Conservation (phyloP, 768 basidiomycete genomes). For the Tricholoma hemisulphureum region DNA sequence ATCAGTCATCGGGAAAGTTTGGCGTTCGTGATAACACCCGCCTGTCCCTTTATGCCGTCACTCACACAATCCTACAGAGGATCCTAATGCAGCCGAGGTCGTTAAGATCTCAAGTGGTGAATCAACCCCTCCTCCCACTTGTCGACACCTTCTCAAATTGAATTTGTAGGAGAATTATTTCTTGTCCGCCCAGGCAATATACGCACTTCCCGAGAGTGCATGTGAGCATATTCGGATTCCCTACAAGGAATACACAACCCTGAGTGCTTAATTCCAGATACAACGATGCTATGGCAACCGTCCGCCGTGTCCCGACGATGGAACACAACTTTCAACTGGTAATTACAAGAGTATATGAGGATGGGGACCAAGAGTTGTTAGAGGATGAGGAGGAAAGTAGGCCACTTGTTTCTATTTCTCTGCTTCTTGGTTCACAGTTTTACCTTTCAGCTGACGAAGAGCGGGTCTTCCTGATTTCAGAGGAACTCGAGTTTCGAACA, state of each 20-base stretch:
- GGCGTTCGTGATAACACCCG: conserved; percentile 64
- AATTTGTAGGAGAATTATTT: conserved; percentile 73
- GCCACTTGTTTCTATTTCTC: conserved; percentile 20
- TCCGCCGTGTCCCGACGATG: conserved; percentile 75
- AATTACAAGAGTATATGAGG: conserved; percentile 94
- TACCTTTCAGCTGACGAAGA: conserved; percentile 80
- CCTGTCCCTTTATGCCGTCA: conserved; percentile 11
- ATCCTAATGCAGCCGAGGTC: conserved; percentile 92
- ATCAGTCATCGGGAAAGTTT: conserved; percentile 87
- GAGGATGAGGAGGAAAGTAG: conserved; percentile 91
- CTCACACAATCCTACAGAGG: conserved; percentile 55
- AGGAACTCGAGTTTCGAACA: conserved; percentile 83
- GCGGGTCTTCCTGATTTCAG: conserved; percentile 85
- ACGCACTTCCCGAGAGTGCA: conserved; percentile 93
- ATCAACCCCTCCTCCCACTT: neutral
- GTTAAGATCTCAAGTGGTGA: conserved; percentile 84
- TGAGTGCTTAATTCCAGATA: conserved; percentile 53
- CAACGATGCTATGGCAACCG: conserved; percentile 92
- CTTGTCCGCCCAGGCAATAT: conserved; percentile 89
- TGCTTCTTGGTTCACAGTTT: neutral
- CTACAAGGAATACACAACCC: neutral
- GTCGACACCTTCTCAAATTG: neutral
- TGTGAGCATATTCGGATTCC: conserved; percentile 54
- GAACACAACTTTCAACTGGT: conserved; percentile 89
- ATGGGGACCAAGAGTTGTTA: conserved; percentile 91